Percentiles rank a stretch among this genome's conserved stretches.
Evolutionary conservation across 257 asterid species (phyloP).

Genomic region (Solanum virginianum): DNA sequence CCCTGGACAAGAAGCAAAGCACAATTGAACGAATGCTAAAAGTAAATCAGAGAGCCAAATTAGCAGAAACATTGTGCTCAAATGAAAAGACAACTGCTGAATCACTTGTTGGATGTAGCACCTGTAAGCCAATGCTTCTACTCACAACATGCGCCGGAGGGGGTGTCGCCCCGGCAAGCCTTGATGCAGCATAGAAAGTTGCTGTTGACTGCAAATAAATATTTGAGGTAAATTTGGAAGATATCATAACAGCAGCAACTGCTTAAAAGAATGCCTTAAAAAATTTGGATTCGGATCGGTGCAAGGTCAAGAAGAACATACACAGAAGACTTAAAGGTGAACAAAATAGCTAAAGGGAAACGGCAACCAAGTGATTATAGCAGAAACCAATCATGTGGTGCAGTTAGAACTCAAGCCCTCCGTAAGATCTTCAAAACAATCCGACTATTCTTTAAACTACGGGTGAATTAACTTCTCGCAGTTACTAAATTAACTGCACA

Average conservation of each 20-base stretch:
- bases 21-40: not conserved
- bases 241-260: not conserved
- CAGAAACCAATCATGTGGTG: not conserved
- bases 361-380: not conserved
- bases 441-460: not conserved
- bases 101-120: not conserved
- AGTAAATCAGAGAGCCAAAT: not conserved
- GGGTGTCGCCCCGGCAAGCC: slow-evolving; percentile 89
- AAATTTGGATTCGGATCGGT: not conserved
- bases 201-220: slow-evolving; percentile 67
- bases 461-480: not conserved
- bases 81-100: not conserved
- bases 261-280: not conserved
- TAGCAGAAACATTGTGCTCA: not conserved
- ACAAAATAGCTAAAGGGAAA: not conserved
- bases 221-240: not conserved
- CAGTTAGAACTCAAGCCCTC: not conserved
- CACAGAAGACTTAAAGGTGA: not conserved
- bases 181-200: slow-evolving; percentile 84
- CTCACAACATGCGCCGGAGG: slow-evolving; percentile 87
- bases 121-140: slow-evolving; percentile 99
- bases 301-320: not conserved
- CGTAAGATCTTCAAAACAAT: not conserved
- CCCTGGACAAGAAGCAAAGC: slow-evolving; percentile 42
- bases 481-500: not conserved